These are phyloP conservation scores for Hypoxylon rubiginosum DNA, from an alignment of 2,329 filamentous ascomycete species.

Conservation along the genomic window DNA sequence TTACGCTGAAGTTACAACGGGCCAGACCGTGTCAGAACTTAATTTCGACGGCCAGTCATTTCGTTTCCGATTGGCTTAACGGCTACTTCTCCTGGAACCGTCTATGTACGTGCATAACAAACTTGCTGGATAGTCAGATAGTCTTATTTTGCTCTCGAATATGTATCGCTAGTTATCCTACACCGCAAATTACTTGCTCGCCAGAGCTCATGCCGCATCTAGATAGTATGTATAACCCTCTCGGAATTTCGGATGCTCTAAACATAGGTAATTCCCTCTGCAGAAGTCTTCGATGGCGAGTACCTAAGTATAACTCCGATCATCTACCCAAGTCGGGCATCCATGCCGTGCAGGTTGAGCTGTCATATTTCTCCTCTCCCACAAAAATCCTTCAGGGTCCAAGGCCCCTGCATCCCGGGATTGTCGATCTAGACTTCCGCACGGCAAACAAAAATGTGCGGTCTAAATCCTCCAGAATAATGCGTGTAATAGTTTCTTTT, in stretches of 20 bases:
- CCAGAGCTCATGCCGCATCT: conserved; percentile 17
- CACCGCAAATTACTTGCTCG: conserved; percentile 32
- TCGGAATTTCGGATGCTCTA: conserved; percentile 7
- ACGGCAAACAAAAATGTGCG: conserved; percentile 7
- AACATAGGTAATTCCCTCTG: conserved; percentile 6
- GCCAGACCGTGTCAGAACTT: background rate
- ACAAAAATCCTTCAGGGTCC: conserved; percentile 3
- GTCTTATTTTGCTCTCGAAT: conserved; percentile 9
- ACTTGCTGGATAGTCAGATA: background rate
- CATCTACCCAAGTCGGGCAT: conserved; percentile 33
- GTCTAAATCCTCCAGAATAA: conserved; percentile 5
- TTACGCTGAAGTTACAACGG: background rate
- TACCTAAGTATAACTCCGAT: conserved; percentile 12
- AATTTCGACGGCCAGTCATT: no score
- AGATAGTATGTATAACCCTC: conserved; percentile 17
- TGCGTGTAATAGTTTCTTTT: conserved; percentile 6
- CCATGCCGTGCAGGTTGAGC: conserved; percentile 36
- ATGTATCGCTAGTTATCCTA: conserved; percentile 11
- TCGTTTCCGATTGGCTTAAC: background rate
- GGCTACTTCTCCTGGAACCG: background rate
- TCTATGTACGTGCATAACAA: background rate
- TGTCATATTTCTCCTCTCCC: conserved; percentile 11
- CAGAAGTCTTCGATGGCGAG: background rate
- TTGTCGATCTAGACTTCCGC: conserved; percentile 24
- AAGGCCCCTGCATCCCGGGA: conserved; percentile 21